phyloP scores from a whole-genome alignment of 2,329 filamentous ascomycete species.

The Thelonectria blattea region DNA sequence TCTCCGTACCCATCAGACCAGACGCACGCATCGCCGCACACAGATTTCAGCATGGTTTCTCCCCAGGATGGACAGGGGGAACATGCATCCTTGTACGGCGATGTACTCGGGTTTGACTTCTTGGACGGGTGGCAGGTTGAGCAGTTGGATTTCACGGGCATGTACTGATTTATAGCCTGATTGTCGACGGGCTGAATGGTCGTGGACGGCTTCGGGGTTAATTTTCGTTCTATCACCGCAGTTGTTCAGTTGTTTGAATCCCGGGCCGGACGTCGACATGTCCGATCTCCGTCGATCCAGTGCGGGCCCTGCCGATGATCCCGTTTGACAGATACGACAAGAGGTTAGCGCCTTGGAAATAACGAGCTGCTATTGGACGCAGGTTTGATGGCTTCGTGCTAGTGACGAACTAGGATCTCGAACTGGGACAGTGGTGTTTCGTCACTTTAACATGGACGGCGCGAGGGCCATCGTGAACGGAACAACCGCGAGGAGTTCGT shows the following conservation, averaged over 20 bases:
- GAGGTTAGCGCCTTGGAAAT: background rate
- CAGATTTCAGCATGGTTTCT: background rate
- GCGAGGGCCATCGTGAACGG: background rate
- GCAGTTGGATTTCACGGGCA: background rate
- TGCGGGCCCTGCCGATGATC: background rate
- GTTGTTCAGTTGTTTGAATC: too few relatives aligned
- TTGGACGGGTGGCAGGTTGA: constrained; percentile 6
- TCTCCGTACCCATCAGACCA: background rate
- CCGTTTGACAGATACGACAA: background rate
- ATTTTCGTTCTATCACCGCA: too few relatives aligned
- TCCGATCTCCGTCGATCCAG: too few relatives aligned
- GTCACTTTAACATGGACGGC: background rate
- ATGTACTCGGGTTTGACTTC: constrained; percentile 8
- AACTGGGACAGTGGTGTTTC: background rate
- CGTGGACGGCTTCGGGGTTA: too few relatives aligned
- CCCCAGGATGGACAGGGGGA: background rate
- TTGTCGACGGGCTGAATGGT: too few relatives aligned
- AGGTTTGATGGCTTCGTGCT: background rate
- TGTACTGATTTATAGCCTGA: background rate
- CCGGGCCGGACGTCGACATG: too few relatives aligned
- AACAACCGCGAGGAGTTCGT: background rate
- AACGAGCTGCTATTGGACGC: background rate
- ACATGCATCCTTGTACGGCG: background rate
- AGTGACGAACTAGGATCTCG: background rate
- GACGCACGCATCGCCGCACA: background rate